phyloP scores from a whole-genome alignment of 2,329 filamentous ascomycete species.

The Phoma sp. region DNA sequence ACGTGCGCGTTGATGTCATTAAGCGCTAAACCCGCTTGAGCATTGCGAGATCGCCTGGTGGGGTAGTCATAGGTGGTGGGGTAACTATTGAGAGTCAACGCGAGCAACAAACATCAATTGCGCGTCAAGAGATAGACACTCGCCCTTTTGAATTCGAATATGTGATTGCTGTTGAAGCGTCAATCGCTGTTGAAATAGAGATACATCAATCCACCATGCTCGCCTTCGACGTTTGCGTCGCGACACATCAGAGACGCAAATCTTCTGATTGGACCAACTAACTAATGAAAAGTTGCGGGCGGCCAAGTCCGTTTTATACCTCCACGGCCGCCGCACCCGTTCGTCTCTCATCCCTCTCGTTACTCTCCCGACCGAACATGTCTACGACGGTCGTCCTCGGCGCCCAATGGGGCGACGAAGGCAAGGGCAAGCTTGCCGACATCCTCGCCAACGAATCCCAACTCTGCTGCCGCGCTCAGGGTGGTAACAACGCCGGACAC shows the following conservation, averaged over 20 bases:
- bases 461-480: constrained; percentile 65
- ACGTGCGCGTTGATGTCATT: constrained; percentile 15
- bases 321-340: constrained; percentile 25
- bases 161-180: neutral
- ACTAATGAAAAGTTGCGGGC: constrained; percentile 23
- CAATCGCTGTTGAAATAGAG: constrained; percentile 11
- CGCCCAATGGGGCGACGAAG: constrained; percentile 67
- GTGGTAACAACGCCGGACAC: constrained; percentile 65
- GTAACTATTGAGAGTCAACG: constrained; percentile 8
- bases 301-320: constrained; percentile 29
- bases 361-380: constrained; percentile 30
- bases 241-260: constrained; percentile 24
- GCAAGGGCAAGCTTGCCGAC: constrained; percentile 66
- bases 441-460: constrained; percentile 60
- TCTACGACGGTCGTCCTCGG: constrained; percentile 66
- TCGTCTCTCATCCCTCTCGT: constrained; percentile 4
- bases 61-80: constrained; percentile 1
- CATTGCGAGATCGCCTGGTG: constrained; percentile 3
- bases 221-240: constrained; percentile 16
- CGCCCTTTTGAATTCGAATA: neutral
- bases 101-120: constrained; percentile 10
- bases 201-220: constrained; percentile 7
- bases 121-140: neutral
- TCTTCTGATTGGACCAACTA: constrained; percentile 29
- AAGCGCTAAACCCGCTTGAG: neutral